phyloP scores from a whole-genome alignment of 306 rosid species.

The Inga oerstediana region DNA sequence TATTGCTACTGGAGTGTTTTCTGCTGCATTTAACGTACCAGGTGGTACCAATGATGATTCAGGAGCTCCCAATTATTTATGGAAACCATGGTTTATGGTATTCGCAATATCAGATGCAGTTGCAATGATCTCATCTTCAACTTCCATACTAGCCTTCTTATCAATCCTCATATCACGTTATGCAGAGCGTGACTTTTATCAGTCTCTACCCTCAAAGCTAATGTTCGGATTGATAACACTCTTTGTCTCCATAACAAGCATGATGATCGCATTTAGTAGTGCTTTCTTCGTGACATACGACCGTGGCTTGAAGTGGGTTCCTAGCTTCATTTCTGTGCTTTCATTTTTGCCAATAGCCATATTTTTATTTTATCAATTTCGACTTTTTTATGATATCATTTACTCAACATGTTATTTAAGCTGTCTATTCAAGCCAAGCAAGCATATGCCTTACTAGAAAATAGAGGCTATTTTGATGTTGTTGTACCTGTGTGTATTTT shows the following conservation, averaged over 20 bases:
- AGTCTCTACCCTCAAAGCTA: constrained; percentile 49
- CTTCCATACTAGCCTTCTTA: constrained; percentile 48
- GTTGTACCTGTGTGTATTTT: not conserved
- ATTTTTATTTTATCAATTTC: constrained; percentile 31
- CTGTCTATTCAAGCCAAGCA: constrained; percentile 27
- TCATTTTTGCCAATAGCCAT: constrained; percentile 23
- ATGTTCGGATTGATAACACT: constrained; percentile 22
- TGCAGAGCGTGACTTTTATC: constrained; percentile 45
- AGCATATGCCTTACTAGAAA: not conserved
- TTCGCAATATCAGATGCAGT: constrained; percentile 48
- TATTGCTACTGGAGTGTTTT: constrained; percentile 41
- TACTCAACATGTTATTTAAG: constrained; percentile 34
- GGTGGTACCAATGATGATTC: constrained; percentile 26
- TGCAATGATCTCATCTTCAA: constrained; percentile 52
- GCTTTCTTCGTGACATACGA: not conserved
- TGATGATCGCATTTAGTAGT: not conserved
- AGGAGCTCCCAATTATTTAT: constrained; percentile 26
- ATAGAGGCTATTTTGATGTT: not conserved
- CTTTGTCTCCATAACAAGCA: constrained; percentile 38
- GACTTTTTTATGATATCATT: constrained; percentile 32
- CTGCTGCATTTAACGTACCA: constrained; percentile 43
- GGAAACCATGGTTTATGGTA: not conserved
- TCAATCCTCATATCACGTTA: constrained; percentile 53
- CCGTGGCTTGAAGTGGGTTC: constrained; percentile 30
- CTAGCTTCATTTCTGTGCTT: constrained; percentile 12